A percentile compares a stretch with the other conserved stretches of the same genome.
These are phyloP conservation scores for Solanum rostratum DNA, from an alignment of 257 asterid genomes.

Conservation along the genomic window DNA sequence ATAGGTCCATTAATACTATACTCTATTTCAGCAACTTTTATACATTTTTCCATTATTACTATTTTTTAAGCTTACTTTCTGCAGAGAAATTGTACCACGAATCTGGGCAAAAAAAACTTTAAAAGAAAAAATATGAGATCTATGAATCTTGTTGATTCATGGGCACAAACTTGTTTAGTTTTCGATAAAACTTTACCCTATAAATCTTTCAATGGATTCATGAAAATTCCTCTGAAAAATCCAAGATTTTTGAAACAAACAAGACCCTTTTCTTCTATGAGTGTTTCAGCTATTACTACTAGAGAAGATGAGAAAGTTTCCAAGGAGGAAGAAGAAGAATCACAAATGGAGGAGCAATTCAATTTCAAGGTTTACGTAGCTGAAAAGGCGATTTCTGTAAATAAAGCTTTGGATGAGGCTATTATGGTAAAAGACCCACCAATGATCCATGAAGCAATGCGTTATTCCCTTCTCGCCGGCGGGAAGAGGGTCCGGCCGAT, in stretches of 20 bases:
- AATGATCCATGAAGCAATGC: conserved; percentile 61
- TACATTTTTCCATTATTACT: background rate
- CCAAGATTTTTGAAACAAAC: background rate
- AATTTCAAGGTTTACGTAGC: conserved; percentile 35
- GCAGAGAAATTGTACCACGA: background rate
- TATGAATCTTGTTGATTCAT: conserved; percentile 26
- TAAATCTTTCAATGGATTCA: conserved; percentile 5
- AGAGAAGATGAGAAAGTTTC: conserved; percentile 17
- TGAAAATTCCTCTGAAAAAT: conserved; percentile 2
- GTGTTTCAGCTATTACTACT: conserved; percentile 16
- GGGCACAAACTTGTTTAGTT: conserved; percentile 15
- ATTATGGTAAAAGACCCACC: conserved; percentile 39
- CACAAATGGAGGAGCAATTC: conserved; percentile 12
- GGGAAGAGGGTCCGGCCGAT: conserved; percentile 69
- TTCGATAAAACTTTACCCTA: background rate
- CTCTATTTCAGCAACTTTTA: background rate
- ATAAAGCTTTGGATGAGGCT: conserved; percentile 43
- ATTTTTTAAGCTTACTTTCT: background rate
- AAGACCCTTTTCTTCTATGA: background rate
- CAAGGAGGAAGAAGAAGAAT: background rate
- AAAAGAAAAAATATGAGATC: conserved; percentile 13
- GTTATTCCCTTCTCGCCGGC: conserved; percentile 62
- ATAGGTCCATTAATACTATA: background rate
- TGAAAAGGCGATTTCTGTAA: conserved; percentile 39
- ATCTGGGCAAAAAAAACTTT: background rate